These are phyloP conservation scores for Solanum chiquidenum DNA, from an alignment of 257 asterid genomes.

Conservation along the genomic window DNA sequence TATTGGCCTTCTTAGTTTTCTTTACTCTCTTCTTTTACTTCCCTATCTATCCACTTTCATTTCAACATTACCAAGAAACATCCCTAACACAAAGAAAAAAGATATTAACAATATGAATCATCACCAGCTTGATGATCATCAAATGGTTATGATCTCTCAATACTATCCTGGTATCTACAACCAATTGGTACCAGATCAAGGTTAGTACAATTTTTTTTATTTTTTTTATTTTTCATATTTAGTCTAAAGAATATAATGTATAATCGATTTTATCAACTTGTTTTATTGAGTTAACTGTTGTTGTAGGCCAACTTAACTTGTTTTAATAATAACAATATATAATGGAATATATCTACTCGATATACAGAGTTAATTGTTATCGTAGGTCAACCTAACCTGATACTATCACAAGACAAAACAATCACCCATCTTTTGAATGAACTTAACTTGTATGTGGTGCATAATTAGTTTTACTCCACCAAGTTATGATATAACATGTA, in stretches of 20 bases:
- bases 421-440: background rate
- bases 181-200: conserved; percentile 28
- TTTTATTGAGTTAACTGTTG: background rate
- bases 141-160: conserved; percentile 34
- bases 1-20: background rate
- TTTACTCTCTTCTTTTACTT: background rate
- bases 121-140: conserved; percentile 22
- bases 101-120: conserved; percentile 7
- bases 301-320: background rate
- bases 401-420: background rate
- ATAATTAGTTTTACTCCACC: background rate
- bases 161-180: conserved; percentile 23
- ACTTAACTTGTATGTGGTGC: background rate
- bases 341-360: background rate
- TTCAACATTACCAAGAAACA: background rate
- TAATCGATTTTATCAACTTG: background rate
- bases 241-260: no score
- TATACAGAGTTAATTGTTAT: background rate
- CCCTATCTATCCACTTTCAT: background rate
- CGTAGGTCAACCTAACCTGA: background rate
- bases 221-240: no score
- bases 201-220: background rate
- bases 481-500: background rate
- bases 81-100: background rate
- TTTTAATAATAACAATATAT: background rate